phyloP scores from a whole-genome alignment of 2,329 filamentous ascomycete species.

The Paramyrothecium sp. region DNA sequence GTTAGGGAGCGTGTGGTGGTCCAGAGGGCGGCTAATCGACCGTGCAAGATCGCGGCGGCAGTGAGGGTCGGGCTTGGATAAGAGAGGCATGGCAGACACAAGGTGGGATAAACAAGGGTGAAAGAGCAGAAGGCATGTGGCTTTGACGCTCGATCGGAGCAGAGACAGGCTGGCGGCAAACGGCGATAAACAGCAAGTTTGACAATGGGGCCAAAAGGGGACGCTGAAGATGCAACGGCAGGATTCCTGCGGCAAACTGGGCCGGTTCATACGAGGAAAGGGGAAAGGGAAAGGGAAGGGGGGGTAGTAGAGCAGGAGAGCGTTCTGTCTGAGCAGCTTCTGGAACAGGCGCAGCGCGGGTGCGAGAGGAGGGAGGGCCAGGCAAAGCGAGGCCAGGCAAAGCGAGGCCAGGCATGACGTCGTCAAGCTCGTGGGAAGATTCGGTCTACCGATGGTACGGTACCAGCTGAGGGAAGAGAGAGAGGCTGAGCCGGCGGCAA shows the following conservation, averaged over 20 bases:
- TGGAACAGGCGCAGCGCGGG: neutral
- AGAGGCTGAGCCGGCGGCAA: neutral
- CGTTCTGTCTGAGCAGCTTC: neutral
- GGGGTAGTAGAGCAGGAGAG: no score
- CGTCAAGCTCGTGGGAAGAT: no score
- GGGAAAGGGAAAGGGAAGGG: neutral
- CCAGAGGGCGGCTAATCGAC: conserved; percentile 16
- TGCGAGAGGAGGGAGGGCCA: no score
- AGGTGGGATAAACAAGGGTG: neutral
- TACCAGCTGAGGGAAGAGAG: neutral
- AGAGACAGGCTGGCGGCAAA: neutral
- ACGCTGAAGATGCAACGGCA: neutral
- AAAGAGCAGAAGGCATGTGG: neutral
- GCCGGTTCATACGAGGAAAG: neutral
- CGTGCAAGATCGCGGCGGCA: neutral
- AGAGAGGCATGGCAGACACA: neutral
- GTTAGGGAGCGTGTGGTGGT: conserved; percentile 12
- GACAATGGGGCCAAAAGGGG: neutral
- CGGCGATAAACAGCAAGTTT: neutral
- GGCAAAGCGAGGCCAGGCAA: no score
- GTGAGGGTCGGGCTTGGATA: neutral
- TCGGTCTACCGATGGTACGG: neutral
- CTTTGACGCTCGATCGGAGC: no score
- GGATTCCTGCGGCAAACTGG: neutral
- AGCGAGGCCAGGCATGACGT: no score